phyloP scores from a whole-genome alignment of 2,329 filamentous ascomycete species.

The Orbilia javanica region DNA sequence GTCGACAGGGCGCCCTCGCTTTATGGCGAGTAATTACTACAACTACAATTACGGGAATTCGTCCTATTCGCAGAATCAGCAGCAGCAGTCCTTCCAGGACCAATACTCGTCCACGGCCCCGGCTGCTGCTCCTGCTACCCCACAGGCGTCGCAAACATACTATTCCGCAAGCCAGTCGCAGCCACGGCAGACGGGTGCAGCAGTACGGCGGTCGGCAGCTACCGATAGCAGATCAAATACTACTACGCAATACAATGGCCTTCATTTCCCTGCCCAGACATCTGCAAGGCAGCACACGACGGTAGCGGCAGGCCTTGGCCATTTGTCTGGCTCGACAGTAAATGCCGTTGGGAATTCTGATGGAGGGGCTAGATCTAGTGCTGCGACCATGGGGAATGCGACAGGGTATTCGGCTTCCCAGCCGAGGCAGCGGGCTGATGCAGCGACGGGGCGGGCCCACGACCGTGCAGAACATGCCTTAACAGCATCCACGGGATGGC shows the following conservation, averaged over 20 bases:
- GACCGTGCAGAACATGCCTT: slow-evolving; percentile 33
- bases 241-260: slow-evolving; percentile 49
- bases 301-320: not conserved
- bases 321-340: not conserved
- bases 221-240: slow-evolving; percentile 24
- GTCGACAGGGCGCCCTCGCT: slow-evolving; percentile 18
- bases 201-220: slow-evolving; percentile 2
- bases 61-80: slow-evolving; percentile 41
- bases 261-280: slow-evolving; percentile 42
- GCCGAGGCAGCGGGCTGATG: slow-evolving; percentile 13
- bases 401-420: slow-evolving; percentile 10
- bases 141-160: slow-evolving; percentile 31
- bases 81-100: slow-evolving; percentile 34
- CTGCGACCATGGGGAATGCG: not conserved
- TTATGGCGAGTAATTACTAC: slow-evolving; percentile 50
- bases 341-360: not conserved
- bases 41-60: slow-evolving; percentile 33
- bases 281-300: slow-evolving; percentile 32
- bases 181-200: not conserved
- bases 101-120: slow-evolving; percentile 32
- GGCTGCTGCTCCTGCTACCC: not conserved
- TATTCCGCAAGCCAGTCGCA: slow-evolving; percentile 11
- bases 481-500: slow-evolving; percentile 24
- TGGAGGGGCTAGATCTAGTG: not conserved
- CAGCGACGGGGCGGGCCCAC: not conserved